Percentiles rank a stretch among this genome's conserved stretches.
Conservation (phyloP, 2,329 filamentous ascomycete species). For the Arthrobotrys sinensis region DNA sequence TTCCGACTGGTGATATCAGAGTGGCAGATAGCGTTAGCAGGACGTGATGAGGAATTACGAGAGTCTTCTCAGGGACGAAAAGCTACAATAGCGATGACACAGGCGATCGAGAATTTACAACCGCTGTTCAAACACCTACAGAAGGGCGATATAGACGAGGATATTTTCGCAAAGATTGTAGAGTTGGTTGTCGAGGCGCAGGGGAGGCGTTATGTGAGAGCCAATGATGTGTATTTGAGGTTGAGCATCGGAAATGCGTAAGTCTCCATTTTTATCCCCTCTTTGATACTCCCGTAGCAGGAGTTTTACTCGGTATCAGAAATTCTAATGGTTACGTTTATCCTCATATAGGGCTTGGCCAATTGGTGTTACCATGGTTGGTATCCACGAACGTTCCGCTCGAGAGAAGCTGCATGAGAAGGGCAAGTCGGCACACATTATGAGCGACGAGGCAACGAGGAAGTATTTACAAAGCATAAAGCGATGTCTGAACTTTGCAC, state of each 20-base stretch:
- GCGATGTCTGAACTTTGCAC: slow-evolving; percentile 93
- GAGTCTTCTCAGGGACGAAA: slow-evolving; percentile 84
- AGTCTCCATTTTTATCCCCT: slow-evolving; percentile 63
- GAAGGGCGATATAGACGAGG: slow-evolving; percentile 82
- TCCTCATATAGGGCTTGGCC: slow-evolving; percentile 80
- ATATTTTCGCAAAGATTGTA: slow-evolving; percentile 83
- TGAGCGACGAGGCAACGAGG: slow-evolving; percentile 94
- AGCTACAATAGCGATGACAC: slow-evolving; percentile 86
- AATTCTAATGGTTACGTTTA: slow-evolving; percentile 31
- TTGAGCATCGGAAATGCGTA: slow-evolving; percentile 92
- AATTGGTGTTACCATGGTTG: slow-evolving; percentile 99
- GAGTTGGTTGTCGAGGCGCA: slow-evolving; percentile 95
- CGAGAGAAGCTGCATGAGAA: slow-evolving; percentile 93
- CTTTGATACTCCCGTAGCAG: background rate
- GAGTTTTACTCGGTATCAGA: background rate
- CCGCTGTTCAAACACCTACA: slow-evolving; percentile 93
- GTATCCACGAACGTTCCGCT: slow-evolving; percentile 96
- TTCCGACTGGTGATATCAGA: slow-evolving; percentile 95
- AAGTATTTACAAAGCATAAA: slow-evolving; percentile 99
- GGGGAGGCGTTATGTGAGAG: slow-evolving; percentile 91
- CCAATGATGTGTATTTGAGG: slow-evolving; percentile 93
- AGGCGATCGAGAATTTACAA: slow-evolving; percentile 87
- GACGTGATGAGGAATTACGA: slow-evolving; percentile 73
- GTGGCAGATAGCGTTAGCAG: slow-evolving; percentile 83
- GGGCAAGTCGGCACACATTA: slow-evolving; percentile 89